Conservation (phyloP, 1,284 basidiomycete genomes). For the Hypsizygus ulmarius region DNA sequence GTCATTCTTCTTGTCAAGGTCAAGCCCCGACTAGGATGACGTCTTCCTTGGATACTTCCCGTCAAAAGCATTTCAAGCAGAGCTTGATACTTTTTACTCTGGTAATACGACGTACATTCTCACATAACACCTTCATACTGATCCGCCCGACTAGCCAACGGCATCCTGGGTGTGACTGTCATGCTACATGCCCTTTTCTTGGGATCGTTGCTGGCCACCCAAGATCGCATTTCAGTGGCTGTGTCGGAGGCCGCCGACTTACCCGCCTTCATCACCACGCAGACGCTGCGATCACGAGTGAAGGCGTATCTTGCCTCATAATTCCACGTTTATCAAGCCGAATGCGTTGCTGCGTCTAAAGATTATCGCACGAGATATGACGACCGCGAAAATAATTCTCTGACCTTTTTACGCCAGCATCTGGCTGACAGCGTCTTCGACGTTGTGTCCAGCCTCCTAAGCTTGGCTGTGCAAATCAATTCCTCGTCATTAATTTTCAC, state of each 20-base stretch:
- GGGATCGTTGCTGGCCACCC: slow-evolving; percentile 69
- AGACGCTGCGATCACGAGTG: slow-evolving; percentile 13
- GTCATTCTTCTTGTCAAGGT: slow-evolving; percentile 69
- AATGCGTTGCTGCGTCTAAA: slow-evolving; percentile 26
- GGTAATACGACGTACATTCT: slow-evolving; percentile 36
- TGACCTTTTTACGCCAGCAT: slow-evolving; percentile 61
- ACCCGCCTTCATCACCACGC: slow-evolving; percentile 7
- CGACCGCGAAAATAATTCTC: slow-evolving; percentile 50
- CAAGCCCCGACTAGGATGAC: slow-evolving; percentile 61
- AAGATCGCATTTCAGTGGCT: slow-evolving; percentile 49
- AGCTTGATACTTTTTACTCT: slow-evolving; percentile 65
- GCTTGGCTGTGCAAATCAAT: slow-evolving; percentile 75
- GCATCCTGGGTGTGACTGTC: slow-evolving; percentile 55
- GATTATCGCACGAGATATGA: slow-evolving; percentile 32
- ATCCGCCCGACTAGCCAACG: slow-evolving; percentile 46
- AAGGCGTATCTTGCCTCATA: slow-evolving; percentile 21
- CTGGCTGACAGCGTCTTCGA: slow-evolving; percentile 62
- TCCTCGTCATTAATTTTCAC: slow-evolving; percentile 36
- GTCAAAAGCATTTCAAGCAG: slow-evolving; percentile 44
- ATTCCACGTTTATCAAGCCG: slow-evolving; percentile 36
- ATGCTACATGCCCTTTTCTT: slow-evolving; percentile 73
- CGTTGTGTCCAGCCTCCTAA: slow-evolving; percentile 51
- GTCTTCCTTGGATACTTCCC: slow-evolving; percentile 80
- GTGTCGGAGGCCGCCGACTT: slow-evolving; percentile 7
- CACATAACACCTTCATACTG: background rate